Base-by-base conservation (phyloP, 495 filamentous ascomycete species). In the Xylaria nigripes region DNA sequence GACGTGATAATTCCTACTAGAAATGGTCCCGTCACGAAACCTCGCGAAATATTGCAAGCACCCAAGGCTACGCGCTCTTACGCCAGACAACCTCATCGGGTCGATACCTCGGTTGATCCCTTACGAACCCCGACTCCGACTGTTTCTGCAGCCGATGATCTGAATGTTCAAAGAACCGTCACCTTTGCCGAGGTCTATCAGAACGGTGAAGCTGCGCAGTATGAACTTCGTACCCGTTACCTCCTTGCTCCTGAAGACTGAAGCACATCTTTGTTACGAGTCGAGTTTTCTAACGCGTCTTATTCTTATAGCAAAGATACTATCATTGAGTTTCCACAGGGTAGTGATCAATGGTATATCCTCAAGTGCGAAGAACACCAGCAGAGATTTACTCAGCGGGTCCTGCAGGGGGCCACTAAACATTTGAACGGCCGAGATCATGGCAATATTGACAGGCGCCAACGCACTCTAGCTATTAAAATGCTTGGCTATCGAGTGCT, bases 311-410 rank as follows among this genome's bases (percentile, higher is more conserved):
- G 51, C 57, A 70, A 70, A 13, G 72, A 77, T 43, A 60, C 61
- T 5, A 77, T 77, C 27, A 59, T 69, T 3, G 70, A 76, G 40
- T 72, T 58, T 24, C 74, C 71, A 0, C 16, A 48, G 0, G 25
- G 40, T 2, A 63, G 57, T 23, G 41, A 48, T 3, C 24, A 56
- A 0, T 76, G 61, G 54, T 76, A 73, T 40, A 75, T 77, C 18
- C 36, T 76, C 12, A 68, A 64, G 52, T 77, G 74, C 52, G 71
- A 72, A 13, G 60, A 72, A 45, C 74, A 77, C 13, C 48, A 54
- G 0, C 64, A 73, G 13, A 71, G 72, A 16, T 77, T 77, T 48
- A 68, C 61, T n/a, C 51, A 21, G n/a, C 65, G 70, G 44, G 63
- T 73, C 0, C 47, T 75, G 6, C 46, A 48, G 1, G 74, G 72